Evolutionary conservation across 179 eudicot species (phyloP), one percentile per base, ranked within the genome.

Genomic region (Silene noctiflora): DNA sequence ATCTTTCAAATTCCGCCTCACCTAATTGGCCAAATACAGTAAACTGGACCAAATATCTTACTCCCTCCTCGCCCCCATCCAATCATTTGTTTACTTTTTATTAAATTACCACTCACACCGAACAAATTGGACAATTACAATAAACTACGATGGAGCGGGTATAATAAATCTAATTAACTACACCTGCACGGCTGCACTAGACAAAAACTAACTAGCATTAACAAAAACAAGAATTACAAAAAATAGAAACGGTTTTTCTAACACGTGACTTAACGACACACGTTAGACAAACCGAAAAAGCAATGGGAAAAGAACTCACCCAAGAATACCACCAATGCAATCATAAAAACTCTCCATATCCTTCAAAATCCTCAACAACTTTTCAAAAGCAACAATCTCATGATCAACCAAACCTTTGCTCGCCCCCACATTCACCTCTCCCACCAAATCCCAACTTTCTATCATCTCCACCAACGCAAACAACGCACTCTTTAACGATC

Each of bases 251-350:
- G n/a, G 58, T 53, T 17, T 4, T 4, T 14, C 59, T 17, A 53
- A 53, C 59, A 1, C 3, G 59, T 53, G 6, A 0, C 59, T 53
- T 16, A 53, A 53, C 0, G 13, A 10, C 48, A 39, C 44, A 39
- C 44, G 10, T 39, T 8, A 25, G 8, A 20, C 22, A 51, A 21
- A 16, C 7, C 60, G 46, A 48, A 11, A 29, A 61, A 61, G 19
- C 14, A 11, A 29, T 8, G 9, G 58, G 27, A 42, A 7, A 7
- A 20, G 20, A 60, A 20, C 84, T 72, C 79, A 94, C 98, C 98
- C 98, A 73, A 94, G 85, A 69, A 94, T 89, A 42, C 98, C 97
- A 62, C 98, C 98, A 88, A 92, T 87, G 85, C 97, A 94, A 77
- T 91, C 88, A 84, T 95, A 95, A 75, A 95, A 95, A 60, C 69